Evolutionary conservation across 495 filamentous ascomycete genomes (phyloP).

Genomic region (Aspergillus taichungensis): DNA sequence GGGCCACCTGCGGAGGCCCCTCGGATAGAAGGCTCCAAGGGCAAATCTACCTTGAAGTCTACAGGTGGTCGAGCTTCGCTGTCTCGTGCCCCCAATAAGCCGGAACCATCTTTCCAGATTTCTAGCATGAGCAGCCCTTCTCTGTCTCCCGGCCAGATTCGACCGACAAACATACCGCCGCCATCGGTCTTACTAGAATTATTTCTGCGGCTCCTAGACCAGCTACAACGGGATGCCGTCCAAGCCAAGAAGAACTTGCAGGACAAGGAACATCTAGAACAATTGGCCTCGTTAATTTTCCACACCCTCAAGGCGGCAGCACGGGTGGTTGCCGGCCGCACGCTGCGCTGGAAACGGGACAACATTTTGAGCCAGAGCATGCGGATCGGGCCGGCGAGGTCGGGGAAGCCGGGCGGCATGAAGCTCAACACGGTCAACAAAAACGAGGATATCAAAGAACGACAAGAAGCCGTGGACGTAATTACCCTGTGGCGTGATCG

Average conservation of each 20-base stretch:
- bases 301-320: conserved; percentile 56
- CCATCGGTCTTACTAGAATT: conserved; percentile 72
- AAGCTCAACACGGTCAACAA: conserved; percentile 78
- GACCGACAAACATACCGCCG: conserved; percentile 83
- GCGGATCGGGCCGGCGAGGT: conserved; percentile 66
- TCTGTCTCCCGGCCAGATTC: conserved; percentile 28
- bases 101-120: background rate
- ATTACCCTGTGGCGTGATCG: conserved; percentile 57
- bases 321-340: conserved; percentile 77
- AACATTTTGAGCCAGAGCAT: conserved; percentile 76
- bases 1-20: conserved; percentile 13
- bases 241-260: conserved; percentile 14
- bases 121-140: background rate
- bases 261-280: conserved; percentile 7
- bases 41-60: conserved; percentile 1
- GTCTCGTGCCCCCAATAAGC: too few species aligned
- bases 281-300: conserved; percentile 39
- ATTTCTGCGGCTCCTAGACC: conserved; percentile 57
- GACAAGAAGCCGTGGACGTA: conserved; percentile 76
- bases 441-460: conserved; percentile 70
- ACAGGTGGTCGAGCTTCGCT: too few species aligned
- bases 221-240: conserved; percentile 30
- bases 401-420: conserved; percentile 67
- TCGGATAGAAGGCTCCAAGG: conserved; percentile 3
- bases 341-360: conserved; percentile 84